These are phyloP conservation scores for Tricharina praecox DNA, from an alignment of 495 filamentous ascomycete genomes.

Conservation along the genomic window DNA sequence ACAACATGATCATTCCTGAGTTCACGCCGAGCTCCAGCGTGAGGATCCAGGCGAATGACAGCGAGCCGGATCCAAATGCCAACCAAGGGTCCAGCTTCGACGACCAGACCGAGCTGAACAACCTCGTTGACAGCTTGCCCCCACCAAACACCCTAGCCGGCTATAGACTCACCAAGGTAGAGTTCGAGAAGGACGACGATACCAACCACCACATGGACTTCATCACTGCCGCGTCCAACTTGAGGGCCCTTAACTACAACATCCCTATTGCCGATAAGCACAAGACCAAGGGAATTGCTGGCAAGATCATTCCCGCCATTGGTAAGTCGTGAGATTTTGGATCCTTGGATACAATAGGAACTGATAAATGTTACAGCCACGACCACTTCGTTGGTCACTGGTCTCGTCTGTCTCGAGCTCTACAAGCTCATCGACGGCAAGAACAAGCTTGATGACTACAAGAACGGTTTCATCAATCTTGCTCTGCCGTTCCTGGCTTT, in stretches of 20 bases:
- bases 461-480: constrained; percentile 97
- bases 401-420: constrained; percentile 78
- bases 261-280: constrained; percentile 82
- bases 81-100: constrained; percentile 33
- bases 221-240: constrained; percentile 91
- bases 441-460: constrained; percentile 86
- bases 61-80: constrained; percentile 85
- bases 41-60: constrained; percentile 93
- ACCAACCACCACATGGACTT: constrained; percentile 98
- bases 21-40: constrained; percentile 82
- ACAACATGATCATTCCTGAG: constrained; percentile 90
- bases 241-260: constrained; percentile 93
- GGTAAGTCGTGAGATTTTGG: constrained; percentile 26
- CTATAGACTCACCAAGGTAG: constrained; percentile 76
- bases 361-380: constrained; percentile 32
- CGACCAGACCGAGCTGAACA: constrained; percentile 54
- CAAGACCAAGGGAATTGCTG: constrained; percentile 97
- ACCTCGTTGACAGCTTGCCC: constrained; percentile 51
- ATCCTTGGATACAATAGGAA: constrained; percentile 1
- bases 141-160: constrained; percentile 62
- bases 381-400: constrained; percentile 88
- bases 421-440: constrained; percentile 97
- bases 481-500: constrained; percentile 96
- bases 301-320: constrained; percentile 98
- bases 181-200: constrained; percentile 99